Percentiles rank a stretch among this genome's conserved stretches.
Evolutionary conservation across 495 filamentous ascomycete genomes (phyloP).

Genomic region (Evernia prunastri): DNA sequence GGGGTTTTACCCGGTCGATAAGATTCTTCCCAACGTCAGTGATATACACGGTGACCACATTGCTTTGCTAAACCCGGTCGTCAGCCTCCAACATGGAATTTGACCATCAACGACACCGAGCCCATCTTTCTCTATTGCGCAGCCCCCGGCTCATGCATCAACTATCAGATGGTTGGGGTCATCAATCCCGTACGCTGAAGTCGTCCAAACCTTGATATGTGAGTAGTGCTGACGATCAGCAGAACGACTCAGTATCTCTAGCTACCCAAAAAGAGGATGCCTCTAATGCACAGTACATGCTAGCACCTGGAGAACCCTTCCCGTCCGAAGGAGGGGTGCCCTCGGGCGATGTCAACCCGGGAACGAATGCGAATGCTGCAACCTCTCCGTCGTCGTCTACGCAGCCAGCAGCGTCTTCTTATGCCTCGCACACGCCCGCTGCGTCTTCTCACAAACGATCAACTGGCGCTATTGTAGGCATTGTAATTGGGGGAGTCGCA

Average conservation of each 20-base stretch:
- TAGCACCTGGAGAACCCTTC: conserved; percentile 36
- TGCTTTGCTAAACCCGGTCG: conserved; percentile 6
- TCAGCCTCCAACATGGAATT: conserved; percentile 42
- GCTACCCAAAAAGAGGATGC: conserved; percentile 34
- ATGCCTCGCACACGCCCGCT: conserved; percentile 8
- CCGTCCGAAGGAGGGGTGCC: conserved; percentile 33
- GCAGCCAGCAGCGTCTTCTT: conserved; percentile 13
- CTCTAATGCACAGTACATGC: conserved; percentile 34
- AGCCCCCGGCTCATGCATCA: conserved; percentile 35
- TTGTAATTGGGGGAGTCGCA: conserved; percentile 32
- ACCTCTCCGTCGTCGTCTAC: conserved; percentile 7
- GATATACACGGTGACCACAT: neutral
- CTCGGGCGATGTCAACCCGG: conserved; percentile 11
- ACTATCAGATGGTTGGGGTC: conserved; percentile 40
- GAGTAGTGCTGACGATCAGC: neutral
- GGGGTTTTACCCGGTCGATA: conserved; percentile 36
- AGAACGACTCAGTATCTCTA: conserved; percentile 35
- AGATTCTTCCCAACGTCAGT: conserved; percentile 35
- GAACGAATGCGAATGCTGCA: neutral
- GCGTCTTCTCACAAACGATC: conserved; percentile 24
- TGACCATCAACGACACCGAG: conserved; percentile 50
- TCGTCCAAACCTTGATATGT: conserved; percentile 7
- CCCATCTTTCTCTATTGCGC: conserved; percentile 58
- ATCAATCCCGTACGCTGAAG: conserved; percentile 32
- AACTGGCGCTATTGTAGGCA: conserved; percentile 37